Conservation (phyloP, 192 early-diverging fungal genomes). For the Thamnidium elegans region DNA sequence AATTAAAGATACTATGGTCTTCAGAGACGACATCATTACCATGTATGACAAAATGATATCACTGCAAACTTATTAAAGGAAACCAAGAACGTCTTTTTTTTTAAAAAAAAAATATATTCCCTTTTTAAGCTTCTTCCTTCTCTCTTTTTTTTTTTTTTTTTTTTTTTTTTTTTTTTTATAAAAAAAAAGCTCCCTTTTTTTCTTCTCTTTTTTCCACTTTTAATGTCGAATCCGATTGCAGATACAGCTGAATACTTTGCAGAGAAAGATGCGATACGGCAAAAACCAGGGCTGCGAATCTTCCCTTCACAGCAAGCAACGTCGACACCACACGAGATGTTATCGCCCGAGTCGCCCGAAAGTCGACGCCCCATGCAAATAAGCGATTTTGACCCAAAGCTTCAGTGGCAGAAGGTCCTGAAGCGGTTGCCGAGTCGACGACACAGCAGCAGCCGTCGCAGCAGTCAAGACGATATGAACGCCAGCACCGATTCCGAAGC, state of each 20-base stretch:
- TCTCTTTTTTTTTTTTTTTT: neutral
- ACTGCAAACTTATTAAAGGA: no score
- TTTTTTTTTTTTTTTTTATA: neutral
- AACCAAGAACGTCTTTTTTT: no score
- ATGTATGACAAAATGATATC: no score
- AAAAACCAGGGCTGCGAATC: neutral
- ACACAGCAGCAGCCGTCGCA: neutral
- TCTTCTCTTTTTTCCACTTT: neutral
- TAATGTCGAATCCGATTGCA: slow-evolving; percentile 29
- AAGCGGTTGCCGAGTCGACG: neutral
- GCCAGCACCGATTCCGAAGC: neutral
- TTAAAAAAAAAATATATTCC: no score
- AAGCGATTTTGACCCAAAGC: neutral
- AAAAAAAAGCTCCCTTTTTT: slow-evolving; percentile 1
- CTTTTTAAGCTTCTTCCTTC: neutral
- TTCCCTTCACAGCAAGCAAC: neutral
- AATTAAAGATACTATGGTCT: no score
- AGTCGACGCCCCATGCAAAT: neutral
- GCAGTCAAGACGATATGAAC: neutral
- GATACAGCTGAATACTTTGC: slow-evolving; percentile 21
- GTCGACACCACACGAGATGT: neutral
- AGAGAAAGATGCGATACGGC: neutral
- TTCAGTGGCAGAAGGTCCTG: neutral
- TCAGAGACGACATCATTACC: no score
- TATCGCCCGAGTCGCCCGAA: slow-evolving; percentile 4